phyloP scores from a whole-genome alignment of 768 basidiomycete species.

The Boletus rufocinnamomeus region DNA sequence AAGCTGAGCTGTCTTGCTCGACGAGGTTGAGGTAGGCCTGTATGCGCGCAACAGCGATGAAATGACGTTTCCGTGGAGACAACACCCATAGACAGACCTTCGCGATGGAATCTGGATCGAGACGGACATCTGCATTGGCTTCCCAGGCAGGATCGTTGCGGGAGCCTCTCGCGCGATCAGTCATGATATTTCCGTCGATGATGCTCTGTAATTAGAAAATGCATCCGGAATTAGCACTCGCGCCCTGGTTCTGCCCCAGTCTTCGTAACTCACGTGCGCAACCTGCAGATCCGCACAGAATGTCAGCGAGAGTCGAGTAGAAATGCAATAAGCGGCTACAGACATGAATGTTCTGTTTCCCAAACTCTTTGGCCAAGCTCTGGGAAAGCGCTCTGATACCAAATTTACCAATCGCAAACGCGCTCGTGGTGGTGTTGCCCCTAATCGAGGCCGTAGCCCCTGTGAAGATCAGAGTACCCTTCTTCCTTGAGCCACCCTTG shows the following conservation, averaged over 20 bases:
- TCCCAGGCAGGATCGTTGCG: conserved; percentile 42
- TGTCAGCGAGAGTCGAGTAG: not conserved
- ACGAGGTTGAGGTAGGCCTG: conserved; percentile 68
- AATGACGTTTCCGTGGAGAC: not conserved
- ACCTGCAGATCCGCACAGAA: conserved; percentile 39
- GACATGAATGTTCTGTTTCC: conserved; percentile 73
- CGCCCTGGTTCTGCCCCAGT: not conserved
- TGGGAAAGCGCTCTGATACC: conserved; percentile 65
- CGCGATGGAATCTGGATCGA: conserved; percentile 71
- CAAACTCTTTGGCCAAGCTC: conserved; percentile 74
- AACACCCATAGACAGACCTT: conserved; percentile 43
- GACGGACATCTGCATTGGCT: conserved; percentile 46
- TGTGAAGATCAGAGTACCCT: conserved; percentile 69
- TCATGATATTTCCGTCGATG: conserved; percentile 64
- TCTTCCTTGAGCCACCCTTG: conserved; percentile 46
- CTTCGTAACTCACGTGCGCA: conserved; percentile 55
- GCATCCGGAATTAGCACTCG: not conserved
- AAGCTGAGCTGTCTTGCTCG: conserved; percentile 69
- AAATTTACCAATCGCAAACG: conserved; percentile 65
- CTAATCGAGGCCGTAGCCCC: conserved; percentile 69
- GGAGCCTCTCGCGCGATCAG: conserved; percentile 36
- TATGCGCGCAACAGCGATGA: not conserved
- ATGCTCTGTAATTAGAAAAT: conserved; percentile 46
- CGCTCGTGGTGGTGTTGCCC: conserved; percentile 62
- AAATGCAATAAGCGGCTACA: conserved; percentile 6